Conservation (phyloP, 108 stramenopile species). For the Cylindrotheca fusiformis region DNA sequence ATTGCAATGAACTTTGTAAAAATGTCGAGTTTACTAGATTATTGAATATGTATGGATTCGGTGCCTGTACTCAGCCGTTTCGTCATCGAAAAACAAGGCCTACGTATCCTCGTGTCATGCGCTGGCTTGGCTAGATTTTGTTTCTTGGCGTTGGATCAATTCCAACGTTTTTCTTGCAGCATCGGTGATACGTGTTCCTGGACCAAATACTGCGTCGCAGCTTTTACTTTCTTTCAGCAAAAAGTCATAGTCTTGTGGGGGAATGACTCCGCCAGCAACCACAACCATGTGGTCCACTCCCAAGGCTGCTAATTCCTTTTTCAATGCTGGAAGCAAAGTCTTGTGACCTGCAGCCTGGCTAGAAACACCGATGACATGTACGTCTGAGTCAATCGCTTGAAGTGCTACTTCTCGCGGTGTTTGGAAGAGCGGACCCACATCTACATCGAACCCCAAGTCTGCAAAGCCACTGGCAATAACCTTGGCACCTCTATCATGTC, state of each 20-base stretch:
- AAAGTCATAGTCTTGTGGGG: slow-evolving; percentile 92
- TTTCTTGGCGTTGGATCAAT: slow-evolving; percentile 58
- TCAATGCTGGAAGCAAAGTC: slow-evolving; percentile 92
- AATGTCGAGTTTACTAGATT: no score
- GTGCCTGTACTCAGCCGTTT: no score
- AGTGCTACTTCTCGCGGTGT: slow-evolving; percentile 95
- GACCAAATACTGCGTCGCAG: slow-evolving; percentile 92
- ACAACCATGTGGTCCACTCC: slow-evolving; percentile 89
- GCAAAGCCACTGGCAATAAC: slow-evolving; percentile 96
- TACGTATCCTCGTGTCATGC: no score
- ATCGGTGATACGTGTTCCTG: slow-evolving; percentile 92
- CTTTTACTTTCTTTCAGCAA: slow-evolving; percentile 78
- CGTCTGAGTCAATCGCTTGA: slow-evolving; percentile 96
- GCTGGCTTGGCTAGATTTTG: no score
- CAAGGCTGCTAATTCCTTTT: slow-evolving; percentile 72
- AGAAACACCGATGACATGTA: slow-evolving; percentile 96
- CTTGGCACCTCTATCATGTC: slow-evolving; percentile 98
- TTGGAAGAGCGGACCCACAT: slow-evolving; percentile 96
- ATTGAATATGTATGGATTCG: no score
- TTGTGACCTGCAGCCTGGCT: slow-evolving; percentile 97
- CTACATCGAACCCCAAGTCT: slow-evolving; percentile 97
- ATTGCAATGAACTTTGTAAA: no score
- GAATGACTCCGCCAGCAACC: slow-evolving; percentile 96
- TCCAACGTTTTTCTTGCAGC: slow-evolving; percentile 80
- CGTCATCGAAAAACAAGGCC: no score